Conservation (phyloP, 2,329 filamentous ascomycete species). For the Aspergillus persii region DNA sequence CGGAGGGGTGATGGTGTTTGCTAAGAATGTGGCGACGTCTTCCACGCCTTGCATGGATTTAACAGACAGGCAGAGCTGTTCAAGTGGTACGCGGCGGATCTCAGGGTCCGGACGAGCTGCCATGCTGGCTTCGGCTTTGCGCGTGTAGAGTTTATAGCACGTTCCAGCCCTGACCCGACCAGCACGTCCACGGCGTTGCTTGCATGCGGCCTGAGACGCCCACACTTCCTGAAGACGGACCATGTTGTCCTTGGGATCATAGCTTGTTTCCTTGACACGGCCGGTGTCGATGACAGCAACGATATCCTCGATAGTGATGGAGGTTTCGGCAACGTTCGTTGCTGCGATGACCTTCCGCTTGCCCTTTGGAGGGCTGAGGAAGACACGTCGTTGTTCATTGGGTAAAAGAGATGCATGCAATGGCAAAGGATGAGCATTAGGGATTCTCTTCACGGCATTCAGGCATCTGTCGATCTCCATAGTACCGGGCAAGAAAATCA, state of each 20-base stretch:
- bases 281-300: slow-evolving; percentile 95
- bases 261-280: slow-evolving; percentile 94
- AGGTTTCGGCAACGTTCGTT: slow-evolving; percentile 96
- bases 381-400: slow-evolving; percentile 82
- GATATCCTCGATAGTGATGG: slow-evolving; percentile 97
- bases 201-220: slow-evolving; percentile 90
- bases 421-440: slow-evolving; percentile 73
- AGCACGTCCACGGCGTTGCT: slow-evolving; percentile 88
- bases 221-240: slow-evolving; percentile 90
- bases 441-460: slow-evolving; percentile 62
- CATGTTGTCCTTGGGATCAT: slow-evolving; percentile 89
- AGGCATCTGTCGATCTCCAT: slow-evolving; percentile 86
- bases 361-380: slow-evolving; percentile 69
- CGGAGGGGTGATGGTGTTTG: slow-evolving; percentile 83
- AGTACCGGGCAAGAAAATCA: slow-evolving; percentile 93
- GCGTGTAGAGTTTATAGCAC: slow-evolving; percentile 94
- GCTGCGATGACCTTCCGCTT: slow-evolving; percentile 91
- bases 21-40: slow-evolving; percentile 77
- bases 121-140: slow-evolving; percentile 81
- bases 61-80: slow-evolving; percentile 91
- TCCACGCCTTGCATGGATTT: slow-evolving; percentile 83
- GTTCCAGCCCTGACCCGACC: slow-evolving; percentile 86
- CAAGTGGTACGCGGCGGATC: slow-evolving; percentile 85
- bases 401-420: slow-evolving; percentile 91
- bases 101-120: slow-evolving; percentile 85